Conservation (phyloP, 2,329 filamentous ascomycete genomes). For the Diaporthe humulicola region DNA sequence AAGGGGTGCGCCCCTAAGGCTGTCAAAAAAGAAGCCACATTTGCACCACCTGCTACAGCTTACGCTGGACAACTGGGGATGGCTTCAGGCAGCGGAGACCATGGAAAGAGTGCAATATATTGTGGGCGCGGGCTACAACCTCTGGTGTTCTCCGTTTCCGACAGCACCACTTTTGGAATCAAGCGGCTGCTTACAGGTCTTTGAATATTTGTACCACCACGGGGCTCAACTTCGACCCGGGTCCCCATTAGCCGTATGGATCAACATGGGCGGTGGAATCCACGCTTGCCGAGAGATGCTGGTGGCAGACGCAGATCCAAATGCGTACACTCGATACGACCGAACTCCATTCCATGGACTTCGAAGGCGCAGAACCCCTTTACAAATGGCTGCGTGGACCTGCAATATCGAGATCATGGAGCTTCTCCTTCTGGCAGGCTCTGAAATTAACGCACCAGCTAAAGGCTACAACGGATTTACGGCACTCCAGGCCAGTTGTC, state of each 20-base stretch:
- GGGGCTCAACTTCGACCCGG: neutral
- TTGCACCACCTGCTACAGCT: neutral
- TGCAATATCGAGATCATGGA: neutral
- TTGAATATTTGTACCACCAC: neutral
- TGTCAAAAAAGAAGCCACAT: neutral
- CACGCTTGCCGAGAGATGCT: neutral
- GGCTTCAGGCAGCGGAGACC: neutral
- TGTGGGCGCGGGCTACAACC: neutral
- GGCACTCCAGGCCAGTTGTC: neutral
- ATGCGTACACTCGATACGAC: neutral
- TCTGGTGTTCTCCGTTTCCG: neutral
- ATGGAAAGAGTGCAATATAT: neutral
- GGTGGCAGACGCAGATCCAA: neutral
- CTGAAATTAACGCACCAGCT: neutral
- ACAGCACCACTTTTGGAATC: conserved; percentile 2
- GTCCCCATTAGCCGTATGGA: neutral
- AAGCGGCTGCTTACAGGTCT: neutral
- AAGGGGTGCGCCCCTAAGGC: neutral
- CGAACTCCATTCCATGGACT: neutral
- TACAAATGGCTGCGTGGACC: neutral
- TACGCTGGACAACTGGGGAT: neutral
- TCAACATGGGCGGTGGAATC: neutral
- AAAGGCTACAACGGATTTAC: neutral
- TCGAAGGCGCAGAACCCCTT: neutral
- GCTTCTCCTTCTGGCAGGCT: neutral